Evolutionary conservation across 306 rosid species (phyloP), one percentile per base, ranked within the genome.

Genomic region (Gynostemma pentaphyllum): DNA sequence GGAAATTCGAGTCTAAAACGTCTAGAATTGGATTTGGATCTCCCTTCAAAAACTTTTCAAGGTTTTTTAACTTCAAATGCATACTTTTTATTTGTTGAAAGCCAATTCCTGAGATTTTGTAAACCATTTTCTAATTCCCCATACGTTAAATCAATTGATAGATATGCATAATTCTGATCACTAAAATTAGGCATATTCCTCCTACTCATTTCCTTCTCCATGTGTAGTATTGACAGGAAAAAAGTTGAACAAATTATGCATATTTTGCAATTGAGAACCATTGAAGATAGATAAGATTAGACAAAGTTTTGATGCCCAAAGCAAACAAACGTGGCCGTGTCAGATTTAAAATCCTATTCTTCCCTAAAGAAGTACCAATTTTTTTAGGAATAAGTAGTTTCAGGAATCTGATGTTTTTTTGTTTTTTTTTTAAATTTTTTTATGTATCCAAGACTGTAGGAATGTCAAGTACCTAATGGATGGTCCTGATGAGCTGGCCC

Each of bases 131-230:
- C 4, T 28, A 28, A 30, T 9, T 9, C 32, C 18, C 27, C 18
- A 7, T n/a, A 18, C n/a, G 24, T 28, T 37, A 27, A 52, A 54
- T 56, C 63, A 34, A 1, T 9, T 18, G 9, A 56, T 42, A 42
- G 14, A 42, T n/a, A 42, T 42, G 14, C 46, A 42, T 42, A 0
- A 13, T 18, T 32, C 27, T 18, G 44, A 55, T 55, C 42, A 55
- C 16, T 34, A 56, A 18, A 39, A 55, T 18, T 32, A 19, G 63
- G 63, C 63, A 56, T 32, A 34, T 41, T 61, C 65, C 30, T 37
- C 45, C 65, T 59, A 24, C 65, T 47, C 64, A 59, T 59, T 6
- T 36, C 46, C 65, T 57, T 37, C 47, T 21, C 66, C 66, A 61
- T 40, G 66, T 61, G 66, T 21, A 41, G 49, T 40, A 6, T 21